These are phyloP conservation scores for Bimuria novae-zelandiae DNA, from an alignment of 2,329 filamentous ascomycete genomes.

Conservation along the genomic window DNA sequence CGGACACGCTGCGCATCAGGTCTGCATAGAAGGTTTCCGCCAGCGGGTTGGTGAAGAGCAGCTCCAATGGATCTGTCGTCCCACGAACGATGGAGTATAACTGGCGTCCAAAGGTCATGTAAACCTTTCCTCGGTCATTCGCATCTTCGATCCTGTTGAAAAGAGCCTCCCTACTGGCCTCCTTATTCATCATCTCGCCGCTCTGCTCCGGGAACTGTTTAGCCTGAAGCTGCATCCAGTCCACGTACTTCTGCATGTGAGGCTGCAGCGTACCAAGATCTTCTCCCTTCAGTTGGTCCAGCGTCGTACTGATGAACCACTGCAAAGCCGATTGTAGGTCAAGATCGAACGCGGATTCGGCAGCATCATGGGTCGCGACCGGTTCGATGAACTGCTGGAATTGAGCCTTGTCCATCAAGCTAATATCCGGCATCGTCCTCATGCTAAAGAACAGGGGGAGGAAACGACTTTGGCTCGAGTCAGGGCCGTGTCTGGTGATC, in stretches of 20 bases:
- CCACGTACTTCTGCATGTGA: not conserved
- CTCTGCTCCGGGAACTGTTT: not conserved
- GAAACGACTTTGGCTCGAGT: not conserved
- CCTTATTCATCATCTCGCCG: not conserved
- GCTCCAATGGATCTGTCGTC: not conserved
- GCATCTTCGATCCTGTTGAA: not conserved
- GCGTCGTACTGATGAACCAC: not conserved
- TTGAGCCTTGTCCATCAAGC: not conserved
- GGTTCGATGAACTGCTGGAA: not conserved
- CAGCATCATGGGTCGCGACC: not conserved
- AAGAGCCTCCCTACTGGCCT: not conserved
- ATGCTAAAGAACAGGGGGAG: not conserved
- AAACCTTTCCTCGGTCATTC: not conserved
- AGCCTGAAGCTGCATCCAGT: not conserved
- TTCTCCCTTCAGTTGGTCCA: not conserved
- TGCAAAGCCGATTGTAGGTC: not conserved
- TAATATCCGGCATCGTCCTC: not conserved
- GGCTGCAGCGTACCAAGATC: not conserved
- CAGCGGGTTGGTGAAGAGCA: not conserved
- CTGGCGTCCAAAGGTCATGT: not conserved
- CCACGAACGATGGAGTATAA: not conserved
- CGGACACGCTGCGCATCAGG: not conserved
- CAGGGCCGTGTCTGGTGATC: not conserved
- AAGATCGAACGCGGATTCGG: not conserved
- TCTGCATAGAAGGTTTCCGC: not conserved